These are phyloP conservation scores for Sarcocystis neurona DNA, from an alignment of 169 alveolate genomes.

Conservation along the genomic window DNA sequence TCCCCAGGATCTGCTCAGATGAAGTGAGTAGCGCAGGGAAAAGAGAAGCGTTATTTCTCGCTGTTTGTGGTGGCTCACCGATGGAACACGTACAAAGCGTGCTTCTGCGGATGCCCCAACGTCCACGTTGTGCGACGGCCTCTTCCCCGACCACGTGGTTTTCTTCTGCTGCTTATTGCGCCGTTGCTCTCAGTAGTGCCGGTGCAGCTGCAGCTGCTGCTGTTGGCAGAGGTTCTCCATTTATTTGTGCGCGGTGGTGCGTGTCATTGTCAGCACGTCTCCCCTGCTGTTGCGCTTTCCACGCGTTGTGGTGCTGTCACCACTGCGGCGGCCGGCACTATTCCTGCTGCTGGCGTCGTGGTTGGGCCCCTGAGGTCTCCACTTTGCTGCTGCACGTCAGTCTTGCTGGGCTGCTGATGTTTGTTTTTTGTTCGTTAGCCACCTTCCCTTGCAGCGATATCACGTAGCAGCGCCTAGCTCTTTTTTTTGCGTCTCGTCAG, in stretches of 20 bases:
- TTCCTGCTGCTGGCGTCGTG: neutral
- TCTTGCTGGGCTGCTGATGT: neutral
- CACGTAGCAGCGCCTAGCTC: neutral
- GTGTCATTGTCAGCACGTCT: neutral
- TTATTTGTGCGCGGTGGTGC: neutral
- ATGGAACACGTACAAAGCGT: too few relatives aligned
- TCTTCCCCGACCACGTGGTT: too few relatives aligned
- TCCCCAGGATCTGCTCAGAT: too few relatives aligned
- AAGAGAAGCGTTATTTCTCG: too few relatives aligned
- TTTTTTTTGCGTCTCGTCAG: neutral
- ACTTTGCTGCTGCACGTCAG: neutral
- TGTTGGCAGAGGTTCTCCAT: too few relatives aligned
- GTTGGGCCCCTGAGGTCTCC: neutral
- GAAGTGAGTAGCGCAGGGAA: too few relatives aligned
- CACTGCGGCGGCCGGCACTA: neutral
- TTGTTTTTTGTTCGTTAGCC: neutral
- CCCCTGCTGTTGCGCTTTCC: neutral
- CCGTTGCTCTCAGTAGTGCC: neutral
- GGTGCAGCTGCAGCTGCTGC: slow-evolving; percentile 7
- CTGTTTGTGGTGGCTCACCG: too few relatives aligned
- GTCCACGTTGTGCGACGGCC: too few relatives aligned
- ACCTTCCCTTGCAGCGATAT: neutral
- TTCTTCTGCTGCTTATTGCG: too few relatives aligned
- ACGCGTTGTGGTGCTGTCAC: neutral
- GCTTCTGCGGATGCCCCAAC: too few relatives aligned